Conservation (phyloP, 345 rosid genomes). For the Brassica carinata region DNA sequence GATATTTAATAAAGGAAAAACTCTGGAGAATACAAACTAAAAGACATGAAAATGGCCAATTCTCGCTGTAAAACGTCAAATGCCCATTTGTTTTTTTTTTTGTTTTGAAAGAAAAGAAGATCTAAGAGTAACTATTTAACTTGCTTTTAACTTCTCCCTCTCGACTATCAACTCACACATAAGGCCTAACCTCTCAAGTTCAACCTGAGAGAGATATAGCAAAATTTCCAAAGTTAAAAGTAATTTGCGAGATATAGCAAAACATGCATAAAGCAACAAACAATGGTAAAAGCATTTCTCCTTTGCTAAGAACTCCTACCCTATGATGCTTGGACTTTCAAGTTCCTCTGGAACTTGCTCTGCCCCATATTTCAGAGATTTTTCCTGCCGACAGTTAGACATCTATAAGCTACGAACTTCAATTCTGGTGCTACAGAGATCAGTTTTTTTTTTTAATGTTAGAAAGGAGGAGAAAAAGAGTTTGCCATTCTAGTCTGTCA, state of each 20-base stretch:
- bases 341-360: not conserved
- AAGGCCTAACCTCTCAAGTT: constrained; percentile 86
- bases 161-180: constrained; percentile 77
- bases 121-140: too few species aligned
- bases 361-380: not conserved
- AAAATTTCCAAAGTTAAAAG: not conserved
- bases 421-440: not conserved
- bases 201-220: constrained; percentile 56
- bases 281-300: not conserved
- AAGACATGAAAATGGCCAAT: too few species aligned
- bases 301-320: not conserved
- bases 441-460: not conserved
- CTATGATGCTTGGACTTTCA: not conserved
- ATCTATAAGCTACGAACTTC: not conserved
- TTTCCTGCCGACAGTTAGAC: not conserved
- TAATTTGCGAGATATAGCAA: not conserved
- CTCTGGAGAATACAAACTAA: too few species aligned
- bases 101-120: too few species aligned
- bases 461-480: not conserved
- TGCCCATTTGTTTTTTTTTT: too few species aligned
- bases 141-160: constrained; percentile 91
- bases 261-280: not conserved
- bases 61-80: too few species aligned
- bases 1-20: too few species aligned
- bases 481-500: not conserved